A percentile compares a stretch with the other conserved stretches of the same genome.
phyloP scores from a whole-genome alignment of 2,329 filamentous ascomycete species.

The Ophiosphaerella herpotricha region DNA sequence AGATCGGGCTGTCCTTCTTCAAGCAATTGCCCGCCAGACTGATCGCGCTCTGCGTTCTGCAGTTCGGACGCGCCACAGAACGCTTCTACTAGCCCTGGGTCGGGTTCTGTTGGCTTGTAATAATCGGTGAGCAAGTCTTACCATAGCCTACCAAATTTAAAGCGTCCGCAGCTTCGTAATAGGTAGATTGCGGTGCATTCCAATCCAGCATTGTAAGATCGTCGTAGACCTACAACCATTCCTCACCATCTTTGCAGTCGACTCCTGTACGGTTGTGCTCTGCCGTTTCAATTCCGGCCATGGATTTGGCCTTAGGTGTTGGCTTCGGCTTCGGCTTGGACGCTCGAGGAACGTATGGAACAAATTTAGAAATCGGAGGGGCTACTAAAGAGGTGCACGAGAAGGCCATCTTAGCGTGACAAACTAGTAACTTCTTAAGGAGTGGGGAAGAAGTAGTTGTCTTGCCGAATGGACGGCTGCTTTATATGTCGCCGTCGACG shows the following conservation, averaged over 20 bases:
- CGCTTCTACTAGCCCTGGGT: constrained; percentile 7
- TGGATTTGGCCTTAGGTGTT: constrained; percentile 11
- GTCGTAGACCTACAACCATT: constrained; percentile 2
- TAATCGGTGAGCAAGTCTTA: constrained; percentile 10
- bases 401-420: constrained; percentile 9
- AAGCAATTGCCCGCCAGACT: constrained; percentile 7
- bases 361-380: constrained; percentile 11
- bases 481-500: constrained; percentile 12
- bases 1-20: constrained; percentile 2
- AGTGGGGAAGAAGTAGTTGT: constrained; percentile 3
- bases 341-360: constrained; percentile 11
- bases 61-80: not conserved
- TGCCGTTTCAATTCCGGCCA: constrained; percentile 7
- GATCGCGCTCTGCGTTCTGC: constrained; percentile 9
- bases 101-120: constrained; percentile 16
- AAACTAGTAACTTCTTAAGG: not conserved
- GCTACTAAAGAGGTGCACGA: constrained; percentile 4
- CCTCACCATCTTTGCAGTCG: constrained; percentile 1
- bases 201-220: constrained; percentile 11
- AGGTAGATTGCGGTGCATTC: too few species aligned
- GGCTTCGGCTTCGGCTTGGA: not conserved
- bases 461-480: constrained; percentile 2
- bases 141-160: constrained; percentile 9
- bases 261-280: constrained; percentile 9
- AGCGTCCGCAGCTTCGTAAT: constrained; percentile 3